These are phyloP conservation scores for Skeletonema menzelii DNA, from an alignment of 108 stramenopile genomes.

Conservation along the genomic window DNA sequence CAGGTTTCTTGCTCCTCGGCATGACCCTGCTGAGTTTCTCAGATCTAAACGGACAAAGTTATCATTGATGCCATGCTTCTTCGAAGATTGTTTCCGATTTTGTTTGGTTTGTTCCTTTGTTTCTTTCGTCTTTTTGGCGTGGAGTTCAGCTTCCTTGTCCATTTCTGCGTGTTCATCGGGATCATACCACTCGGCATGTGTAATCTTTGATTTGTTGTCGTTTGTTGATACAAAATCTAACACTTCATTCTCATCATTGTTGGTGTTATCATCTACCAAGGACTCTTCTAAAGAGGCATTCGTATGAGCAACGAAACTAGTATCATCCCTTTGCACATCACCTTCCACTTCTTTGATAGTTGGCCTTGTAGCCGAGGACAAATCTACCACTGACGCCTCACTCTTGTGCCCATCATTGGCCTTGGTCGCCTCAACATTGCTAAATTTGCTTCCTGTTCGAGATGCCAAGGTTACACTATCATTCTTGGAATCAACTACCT, in stretches of 20 bases:
- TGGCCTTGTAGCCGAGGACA: background rate
- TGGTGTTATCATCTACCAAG: background rate
- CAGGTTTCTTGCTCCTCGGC: constrained; percentile 75
- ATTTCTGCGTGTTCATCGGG: constrained; percentile 1
- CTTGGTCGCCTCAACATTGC: background rate
- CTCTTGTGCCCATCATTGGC: background rate
- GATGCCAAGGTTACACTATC: background rate
- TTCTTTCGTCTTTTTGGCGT: constrained; percentile 6
- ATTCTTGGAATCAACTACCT: background rate
- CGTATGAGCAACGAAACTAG: background rate
- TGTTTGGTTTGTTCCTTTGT: constrained; percentile 5
- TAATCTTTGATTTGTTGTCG: background rate
- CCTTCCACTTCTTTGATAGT: background rate
- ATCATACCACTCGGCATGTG: constrained; percentile 4
- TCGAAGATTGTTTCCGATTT: background rate
- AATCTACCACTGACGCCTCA: background rate
- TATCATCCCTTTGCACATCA: background rate
- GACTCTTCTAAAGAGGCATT: constrained; percentile 12
- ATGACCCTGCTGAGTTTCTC: constrained; percentile 72
- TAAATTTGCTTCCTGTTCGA: background rate
- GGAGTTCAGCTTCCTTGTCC: constrained; percentile 7
- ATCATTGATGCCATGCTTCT: constrained; percentile 49
- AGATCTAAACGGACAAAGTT: constrained; percentile 88
- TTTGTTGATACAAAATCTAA: background rate
- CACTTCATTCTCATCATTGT: background rate